Base-by-base conservation (phyloP, 2,329 filamentous ascomycete genomes). In the Diaporthe sp. region DNA sequence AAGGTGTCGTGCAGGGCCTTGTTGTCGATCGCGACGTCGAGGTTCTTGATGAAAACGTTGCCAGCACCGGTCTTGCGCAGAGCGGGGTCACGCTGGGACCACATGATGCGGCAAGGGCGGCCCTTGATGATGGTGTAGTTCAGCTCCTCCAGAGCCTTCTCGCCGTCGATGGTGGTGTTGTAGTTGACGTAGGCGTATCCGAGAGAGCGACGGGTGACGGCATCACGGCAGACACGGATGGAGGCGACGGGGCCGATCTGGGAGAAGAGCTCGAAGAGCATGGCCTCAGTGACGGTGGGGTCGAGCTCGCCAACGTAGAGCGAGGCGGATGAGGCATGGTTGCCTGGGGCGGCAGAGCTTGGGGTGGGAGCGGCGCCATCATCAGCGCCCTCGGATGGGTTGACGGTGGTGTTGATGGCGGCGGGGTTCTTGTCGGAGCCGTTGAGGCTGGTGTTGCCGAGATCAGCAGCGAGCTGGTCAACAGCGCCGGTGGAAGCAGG, bases 181-280 rank as follows among this genome's bases (percentile, higher is more conserved):
- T 98, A 99, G 92, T 99, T 99, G 88, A 99, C 97, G 87, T 99
- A 99, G 86, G 97, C 97, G 86, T 99, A 99, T 80, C 97, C 97
- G 80, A 99, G 95, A 79, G 97, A 99, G 87, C 97, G 96, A 85
- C 97, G 96, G 83, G 97, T 98, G 84, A 99, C 96, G 78, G 97
- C 96, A 84, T 99, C 97, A 88, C 97, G 97, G 92, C 97, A 99
- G 85, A 99, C 97, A 91, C 97, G 97, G 87, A 99, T 99, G 77
- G 97, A 99, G 80, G 97, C 97, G 82, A 99, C 97, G 83, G 98
- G 96, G 81, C 97, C 97, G 84, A 99, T 99, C 87, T 97, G 97
- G 77, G 97, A 98, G 92, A 99, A 99, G 79, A 99, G 94, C 92
- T 99, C 97, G 87, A 98, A 99, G 83, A 99, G 95, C 97, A 99